Evolutionary conservation across 257 asterid species (phyloP).

Genomic region (Osmanthus fragrans): DNA sequence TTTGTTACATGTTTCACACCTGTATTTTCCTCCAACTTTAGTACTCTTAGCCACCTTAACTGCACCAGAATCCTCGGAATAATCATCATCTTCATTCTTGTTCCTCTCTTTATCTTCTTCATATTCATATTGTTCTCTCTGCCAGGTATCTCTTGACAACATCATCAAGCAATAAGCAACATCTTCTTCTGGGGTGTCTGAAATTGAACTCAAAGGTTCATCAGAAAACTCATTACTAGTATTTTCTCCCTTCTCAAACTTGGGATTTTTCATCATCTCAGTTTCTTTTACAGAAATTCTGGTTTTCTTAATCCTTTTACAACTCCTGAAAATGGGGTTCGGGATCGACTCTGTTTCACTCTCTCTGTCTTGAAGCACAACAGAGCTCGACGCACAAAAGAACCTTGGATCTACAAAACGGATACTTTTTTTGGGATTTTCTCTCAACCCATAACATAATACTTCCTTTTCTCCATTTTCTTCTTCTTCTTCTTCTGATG

Average conservation of each 20-base stretch:
- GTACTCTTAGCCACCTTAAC: conserved; percentile 29
- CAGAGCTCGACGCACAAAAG: conserved; percentile 27
- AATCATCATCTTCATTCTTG: conserved; percentile 12
- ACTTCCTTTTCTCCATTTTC: conserved; percentile 24
- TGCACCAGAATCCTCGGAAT: conserved; percentile 32
- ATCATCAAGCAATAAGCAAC: conserved; percentile 80
- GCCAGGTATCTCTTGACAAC: conserved; percentile 79
- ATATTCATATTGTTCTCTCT: conserved; percentile 23
- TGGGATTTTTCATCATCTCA: conserved; percentile 22
- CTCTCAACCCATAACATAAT: conserved; percentile 22
- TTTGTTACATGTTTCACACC: conserved; percentile 75
- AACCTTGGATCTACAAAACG: conserved; percentile 32
- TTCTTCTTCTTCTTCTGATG: conserved; percentile 28
- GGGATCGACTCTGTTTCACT: conserved; percentile 62
- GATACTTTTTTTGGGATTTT: conserved; percentile 25
- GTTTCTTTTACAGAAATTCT: conserved; percentile 28
- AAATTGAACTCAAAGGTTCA: conserved; percentile 67
- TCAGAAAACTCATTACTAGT: conserved; percentile 25
- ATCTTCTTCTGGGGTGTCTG: conserved; percentile 71
- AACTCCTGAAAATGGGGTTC: conserved; percentile 41
- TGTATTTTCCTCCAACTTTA: conserved; percentile 55
- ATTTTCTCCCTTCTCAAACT: conserved; percentile 16
- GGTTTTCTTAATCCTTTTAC: conserved; percentile 48
- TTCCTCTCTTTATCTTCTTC: conserved; percentile 15
- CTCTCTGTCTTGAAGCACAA: conserved; percentile 49